Percentiles rank a stretch among this genome's conserved stretches.
These are phyloP conservation scores for Chlorella sp. DNA, from an alignment of 139 green algal species.

Conservation along the genomic window DNA sequence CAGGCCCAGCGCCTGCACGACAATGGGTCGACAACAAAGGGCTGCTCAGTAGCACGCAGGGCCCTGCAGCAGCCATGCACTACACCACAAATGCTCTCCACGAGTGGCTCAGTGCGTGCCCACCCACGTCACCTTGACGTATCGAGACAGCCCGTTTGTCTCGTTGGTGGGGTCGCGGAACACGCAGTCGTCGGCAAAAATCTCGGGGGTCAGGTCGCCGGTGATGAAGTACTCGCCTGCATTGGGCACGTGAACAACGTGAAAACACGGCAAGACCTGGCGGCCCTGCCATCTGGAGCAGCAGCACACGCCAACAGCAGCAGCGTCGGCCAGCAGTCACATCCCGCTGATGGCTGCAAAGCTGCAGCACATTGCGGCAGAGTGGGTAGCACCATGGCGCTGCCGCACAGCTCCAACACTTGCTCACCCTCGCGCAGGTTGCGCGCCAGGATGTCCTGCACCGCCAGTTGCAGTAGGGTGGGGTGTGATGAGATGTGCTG, in stretches of 20 bases:
- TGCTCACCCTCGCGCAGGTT: slow-evolving; percentile 62
- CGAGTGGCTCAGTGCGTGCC: neutral
- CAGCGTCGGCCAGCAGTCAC: no score
- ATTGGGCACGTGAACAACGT: no score
- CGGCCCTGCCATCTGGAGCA: no score
- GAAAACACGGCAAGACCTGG: no score
- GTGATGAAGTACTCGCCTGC: slow-evolving; percentile 85
- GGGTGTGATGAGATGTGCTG: no score
- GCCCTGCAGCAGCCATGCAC: neutral
- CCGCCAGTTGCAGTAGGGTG: neutral
- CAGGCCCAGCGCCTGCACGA: slow-evolving; percentile 64
- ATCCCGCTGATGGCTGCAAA: no score
- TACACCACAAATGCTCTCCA: no score
- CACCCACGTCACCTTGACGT: slow-evolving; percentile 47
- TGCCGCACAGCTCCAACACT: no score
- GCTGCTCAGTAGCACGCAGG: no score
- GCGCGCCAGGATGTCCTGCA: slow-evolving; percentile 64
- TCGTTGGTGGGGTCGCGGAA: slow-evolving; percentile 91
- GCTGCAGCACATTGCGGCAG: no score
- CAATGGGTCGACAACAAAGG: neutral
- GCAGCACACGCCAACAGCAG: no score
- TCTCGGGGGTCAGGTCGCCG: slow-evolving; percentile 56
- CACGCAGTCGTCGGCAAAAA: slow-evolving; percentile 79
- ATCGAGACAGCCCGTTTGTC: slow-evolving; percentile 63
- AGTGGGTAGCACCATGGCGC: no score